Conservation (phyloP, 2,329 filamentous ascomycete species). For the Alternaria rosae region DNA sequence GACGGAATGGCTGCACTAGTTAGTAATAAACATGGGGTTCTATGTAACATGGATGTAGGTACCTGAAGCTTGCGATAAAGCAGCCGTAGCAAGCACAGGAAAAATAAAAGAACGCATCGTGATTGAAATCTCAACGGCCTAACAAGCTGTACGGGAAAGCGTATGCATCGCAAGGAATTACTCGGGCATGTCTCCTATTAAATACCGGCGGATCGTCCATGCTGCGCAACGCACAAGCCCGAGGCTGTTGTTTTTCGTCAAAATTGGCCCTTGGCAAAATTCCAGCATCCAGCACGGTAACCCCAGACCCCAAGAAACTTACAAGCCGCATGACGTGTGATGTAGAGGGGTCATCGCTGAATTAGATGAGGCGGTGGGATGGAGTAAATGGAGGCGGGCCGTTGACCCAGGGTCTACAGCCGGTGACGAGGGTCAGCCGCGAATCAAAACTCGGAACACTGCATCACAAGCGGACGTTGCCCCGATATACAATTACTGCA, state of each 20-base stretch:
- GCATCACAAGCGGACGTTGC: conserved; percentile 16
- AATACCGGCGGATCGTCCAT: conserved; percentile 19
- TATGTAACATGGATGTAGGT: neutral
- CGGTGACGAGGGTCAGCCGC: conserved; percentile 30
- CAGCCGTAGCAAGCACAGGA: conserved; percentile 32
- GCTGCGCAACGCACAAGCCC: conserved; percentile 8
- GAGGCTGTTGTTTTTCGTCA: conserved; percentile 14
- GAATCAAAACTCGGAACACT: conserved; percentile 30
- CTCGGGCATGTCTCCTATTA: conserved; percentile 24
- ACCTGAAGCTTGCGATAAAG: conserved; percentile 33
- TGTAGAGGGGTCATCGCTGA: conserved; percentile 34
- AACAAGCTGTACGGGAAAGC: conserved; percentile 1
- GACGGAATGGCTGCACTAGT: conserved; percentile 29
- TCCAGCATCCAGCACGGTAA: conserved; percentile 8
- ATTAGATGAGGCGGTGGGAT: conserved; percentile 35
- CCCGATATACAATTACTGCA: conserved; percentile 22
- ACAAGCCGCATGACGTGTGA: conserved; percentile 17
- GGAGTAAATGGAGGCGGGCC: conserved; percentile 41
- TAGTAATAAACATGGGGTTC: conserved; percentile 6
- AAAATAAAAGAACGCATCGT: conserved; percentile 39
- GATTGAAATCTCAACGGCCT: neutral
- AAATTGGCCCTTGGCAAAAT: conserved; percentile 31
- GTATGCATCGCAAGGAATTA: neutral
- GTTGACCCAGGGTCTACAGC: conserved; percentile 37
- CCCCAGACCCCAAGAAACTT: conserved; percentile 3